Evolutionary conservation across 345 rosid species (phyloP).

Genomic region (Carallia brachiata): DNA sequence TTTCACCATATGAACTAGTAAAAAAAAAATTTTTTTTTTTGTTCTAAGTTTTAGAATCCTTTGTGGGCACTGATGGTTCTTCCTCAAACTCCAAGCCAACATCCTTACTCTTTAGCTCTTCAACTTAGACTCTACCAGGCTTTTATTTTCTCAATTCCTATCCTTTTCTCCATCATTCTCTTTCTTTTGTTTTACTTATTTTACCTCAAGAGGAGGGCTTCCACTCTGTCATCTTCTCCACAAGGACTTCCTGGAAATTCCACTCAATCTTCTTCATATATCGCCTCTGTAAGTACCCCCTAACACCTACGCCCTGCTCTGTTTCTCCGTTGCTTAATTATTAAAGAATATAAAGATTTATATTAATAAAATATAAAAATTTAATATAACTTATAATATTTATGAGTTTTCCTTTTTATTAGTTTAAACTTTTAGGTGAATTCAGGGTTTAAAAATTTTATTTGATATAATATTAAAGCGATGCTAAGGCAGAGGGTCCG

Average conservation of each 20-base stretch:
- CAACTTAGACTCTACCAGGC: conserved; percentile 95
- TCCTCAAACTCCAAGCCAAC: conserved; percentile 58
- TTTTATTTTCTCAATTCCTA: conserved; percentile 93
- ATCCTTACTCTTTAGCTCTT: conserved; percentile 75
- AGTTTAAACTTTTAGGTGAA: no score
- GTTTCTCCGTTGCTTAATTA: no score
- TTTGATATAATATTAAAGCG: not conserved
- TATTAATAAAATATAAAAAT: no score
- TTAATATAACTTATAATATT: no score
- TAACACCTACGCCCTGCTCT: no score
- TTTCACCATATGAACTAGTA: no score
- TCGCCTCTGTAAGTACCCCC: conserved; percentile 51
- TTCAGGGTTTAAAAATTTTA: no score
- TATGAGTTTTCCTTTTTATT: no score
- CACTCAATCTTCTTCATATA: conserved; percentile 37
- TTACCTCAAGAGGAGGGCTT: conserved; percentile 89
- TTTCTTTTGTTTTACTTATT: conserved; percentile 84
- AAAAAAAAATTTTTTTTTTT: no score
- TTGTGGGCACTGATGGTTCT: conserved; percentile 44
- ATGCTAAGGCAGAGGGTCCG: not conserved
- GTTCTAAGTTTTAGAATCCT: not conserved
- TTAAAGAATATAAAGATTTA: no score
- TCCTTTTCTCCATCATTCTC: conserved; percentile 87
- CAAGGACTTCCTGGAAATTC: conserved; percentile 48
- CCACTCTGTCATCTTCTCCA: conserved; percentile 40